Conservation (phyloP, 1,284 basidiomycete species). For the Boletus mariae region DNA sequence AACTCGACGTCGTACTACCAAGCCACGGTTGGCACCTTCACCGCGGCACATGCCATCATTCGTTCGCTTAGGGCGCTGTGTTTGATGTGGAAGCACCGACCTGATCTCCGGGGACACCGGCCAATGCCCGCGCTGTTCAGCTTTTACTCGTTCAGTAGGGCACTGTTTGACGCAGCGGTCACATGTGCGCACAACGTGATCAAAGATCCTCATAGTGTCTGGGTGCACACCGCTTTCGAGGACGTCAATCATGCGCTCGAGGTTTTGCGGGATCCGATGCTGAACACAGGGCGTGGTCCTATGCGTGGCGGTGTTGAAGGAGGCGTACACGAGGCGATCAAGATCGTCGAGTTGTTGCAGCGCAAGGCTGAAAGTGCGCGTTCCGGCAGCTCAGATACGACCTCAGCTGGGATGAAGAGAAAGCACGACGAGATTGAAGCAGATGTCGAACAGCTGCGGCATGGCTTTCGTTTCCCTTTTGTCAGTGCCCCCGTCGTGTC, state of each 20-base stretch:
- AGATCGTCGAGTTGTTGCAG: constrained; percentile 48
- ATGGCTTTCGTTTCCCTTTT: constrained; percentile 47
- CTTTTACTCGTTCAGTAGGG: constrained; percentile 57
- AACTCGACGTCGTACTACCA: constrained; percentile 37
- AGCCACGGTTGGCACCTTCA: constrained; percentile 53
- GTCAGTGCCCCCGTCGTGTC: constrained; percentile 39
- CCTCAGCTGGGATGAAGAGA: constrained; percentile 44
- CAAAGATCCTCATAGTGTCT: constrained; percentile 45
- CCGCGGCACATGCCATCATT: constrained; percentile 59
- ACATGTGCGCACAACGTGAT: constrained; percentile 58
- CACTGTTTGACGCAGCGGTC: constrained; percentile 60
- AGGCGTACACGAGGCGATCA: constrained; percentile 37
- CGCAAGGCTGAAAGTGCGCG: constrained; percentile 43
- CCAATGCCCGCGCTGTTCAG: constrained; percentile 45
- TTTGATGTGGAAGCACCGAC: constrained; percentile 36
- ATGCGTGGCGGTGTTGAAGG: constrained; percentile 35
- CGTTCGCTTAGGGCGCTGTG: constrained; percentile 45
- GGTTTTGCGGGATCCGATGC: constrained; percentile 38
- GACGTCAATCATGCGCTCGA: constrained; percentile 49
- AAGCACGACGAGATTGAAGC: constrained; percentile 49
- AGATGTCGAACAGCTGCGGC: constrained; percentile 29
- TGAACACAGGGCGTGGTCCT: constrained; percentile 31
- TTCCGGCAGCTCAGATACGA: constrained; percentile 11
- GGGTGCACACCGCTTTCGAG: constrained; percentile 46
- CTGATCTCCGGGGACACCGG: constrained; percentile 22